Evolutionary conservation across 768 basidiomycete genomes (phyloP), one percentile per base, ranked within the genome.

Genomic region (Lyophyllum semitale): DNA sequence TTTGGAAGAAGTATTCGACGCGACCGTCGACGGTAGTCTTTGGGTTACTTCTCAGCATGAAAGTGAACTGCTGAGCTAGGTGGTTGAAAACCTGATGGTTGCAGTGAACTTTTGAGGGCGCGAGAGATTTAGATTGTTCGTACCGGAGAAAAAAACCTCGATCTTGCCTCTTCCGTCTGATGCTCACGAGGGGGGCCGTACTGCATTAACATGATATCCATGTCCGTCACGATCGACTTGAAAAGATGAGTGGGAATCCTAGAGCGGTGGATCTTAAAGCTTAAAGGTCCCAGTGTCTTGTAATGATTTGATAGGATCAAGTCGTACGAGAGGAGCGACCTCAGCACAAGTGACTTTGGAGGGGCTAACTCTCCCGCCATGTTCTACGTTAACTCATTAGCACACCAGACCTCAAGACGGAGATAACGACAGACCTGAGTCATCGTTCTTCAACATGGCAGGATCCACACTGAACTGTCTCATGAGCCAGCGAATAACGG

Each of bases 221-320:
- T 56, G 60, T 65, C 62, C 20, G 40, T 33, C n/a, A 66, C 59
- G 41, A 66, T 66, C 0, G 49, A 42, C 56, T 29, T 59, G 55
- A 65, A 66, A 53, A 66, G 5, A 37, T 46, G 18, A 20, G 61
- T 65, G 49, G 63, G 63, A 61, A 66, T 63, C 30, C 65, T 59
- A 61, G 65, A 60, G 35, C 59, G 63, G 45, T 61, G 50, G 52
- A 66, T 44, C 44, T 64, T 55, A 51, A 66, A 64, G 6, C 40
- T 64, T 54, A 48, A 66, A 62, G 7, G 53, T 63, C 47, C 42
- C 42, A 55, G 58, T 58, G 47, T 63, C 63, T 4, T 26, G 15
- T 43, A 62, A 51, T 35, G 49, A 30, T 15, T 51, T 32, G 22
- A 7, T 1, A 29, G 59, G 61, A 27, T 52, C 41, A 47, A 65